Evolutionary conservation across 495 filamentous ascomycete species (phyloP).

Genomic region (Penicillium nucicola): DNA sequence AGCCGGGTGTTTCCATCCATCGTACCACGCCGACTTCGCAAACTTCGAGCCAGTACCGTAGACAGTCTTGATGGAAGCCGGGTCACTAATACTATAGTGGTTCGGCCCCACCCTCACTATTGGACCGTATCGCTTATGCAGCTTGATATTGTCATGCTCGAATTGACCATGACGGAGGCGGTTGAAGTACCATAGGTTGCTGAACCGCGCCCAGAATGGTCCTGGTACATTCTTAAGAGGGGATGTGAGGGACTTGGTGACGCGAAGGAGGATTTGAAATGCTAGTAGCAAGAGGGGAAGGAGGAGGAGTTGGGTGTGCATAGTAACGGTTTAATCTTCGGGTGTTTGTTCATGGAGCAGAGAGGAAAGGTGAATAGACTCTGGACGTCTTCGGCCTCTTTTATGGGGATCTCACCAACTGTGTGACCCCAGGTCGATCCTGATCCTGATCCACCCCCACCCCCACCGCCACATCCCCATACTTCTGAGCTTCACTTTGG

Average conservation of each 20-base stretch:
- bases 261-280: conserved; percentile 11
- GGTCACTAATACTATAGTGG: conserved; percentile 47
- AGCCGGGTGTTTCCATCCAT: conserved; percentile 36
- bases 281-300: conserved; percentile 8
- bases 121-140: conserved; percentile 41
- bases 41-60: conserved; percentile 42
- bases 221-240: conserved; percentile 48
- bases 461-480: conserved; percentile 18
- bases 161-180: conserved; percentile 40
- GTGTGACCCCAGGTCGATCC: no score
- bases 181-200: conserved; percentile 53
- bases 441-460: conserved; percentile 22
- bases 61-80: conserved; percentile 39
- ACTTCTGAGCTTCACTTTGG: no score
- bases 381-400: background rate
- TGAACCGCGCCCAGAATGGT: conserved; percentile 52
- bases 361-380: background rate
- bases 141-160: conserved; percentile 39
- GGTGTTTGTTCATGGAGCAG: background rate
- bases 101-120: conserved; percentile 49
- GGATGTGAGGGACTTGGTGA: conserved; percentile 16
- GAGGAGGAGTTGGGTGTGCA: conserved; percentile 8
- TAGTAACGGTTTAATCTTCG: background rate
- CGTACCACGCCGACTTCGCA: conserved; percentile 38
- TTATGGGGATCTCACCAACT: no score